Evolutionary conservation across 192 early-diverging fungal species (phyloP), one percentile per base, ranked within the genome.

Genomic region (Backusella westeae): DNA sequence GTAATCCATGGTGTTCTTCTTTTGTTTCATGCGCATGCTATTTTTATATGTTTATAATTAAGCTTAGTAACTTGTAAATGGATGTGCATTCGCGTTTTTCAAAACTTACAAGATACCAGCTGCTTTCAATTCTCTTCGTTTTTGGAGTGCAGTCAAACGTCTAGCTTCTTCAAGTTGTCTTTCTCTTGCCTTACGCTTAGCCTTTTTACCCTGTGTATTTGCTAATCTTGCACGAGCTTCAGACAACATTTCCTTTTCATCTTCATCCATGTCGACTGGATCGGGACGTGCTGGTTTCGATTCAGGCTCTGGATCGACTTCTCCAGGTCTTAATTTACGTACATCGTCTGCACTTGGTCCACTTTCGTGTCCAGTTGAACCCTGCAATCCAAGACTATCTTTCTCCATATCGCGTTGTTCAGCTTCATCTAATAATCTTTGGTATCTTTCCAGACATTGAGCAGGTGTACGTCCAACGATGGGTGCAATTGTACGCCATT

Each of bases 131-230:
- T 99, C 98, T 26, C 98, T 87, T 35, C 94, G 84, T 85, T 99
- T 99, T 83, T 99, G 98, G 34, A 99, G 78, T 0, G 93, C 77
- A 0, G 96, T 92, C 49, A 98, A 84, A 19, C 97, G 91, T 49
- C 96, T 86, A 10, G 98, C 95, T 78, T 99, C 98, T 78, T 99
- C 96, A 52, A 99, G 85, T 83, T 98, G 96, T 75, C 97, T 91
- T 83, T 99, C 98, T 75, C 98, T 91, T 14, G 98, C 98, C 88
- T 98, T 99, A 80, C 98, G 91, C 81, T 99, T 99, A 21, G 98
- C 97, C 75, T 99, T 99, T 77, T 99, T 99, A 68, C 98, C 98
- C 82, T 98, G 97, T 7, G 98, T 99, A 82, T 99, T 99, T n/a
- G 98, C 98, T 68, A 99, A 86, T 80, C 98, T 89, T 21, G 98